Evolutionary conservation across 495 filamentous ascomycete species (phyloP), one percentile per base, ranked within the genome.

Genomic region (Penicillium bialowiezense): DNA sequence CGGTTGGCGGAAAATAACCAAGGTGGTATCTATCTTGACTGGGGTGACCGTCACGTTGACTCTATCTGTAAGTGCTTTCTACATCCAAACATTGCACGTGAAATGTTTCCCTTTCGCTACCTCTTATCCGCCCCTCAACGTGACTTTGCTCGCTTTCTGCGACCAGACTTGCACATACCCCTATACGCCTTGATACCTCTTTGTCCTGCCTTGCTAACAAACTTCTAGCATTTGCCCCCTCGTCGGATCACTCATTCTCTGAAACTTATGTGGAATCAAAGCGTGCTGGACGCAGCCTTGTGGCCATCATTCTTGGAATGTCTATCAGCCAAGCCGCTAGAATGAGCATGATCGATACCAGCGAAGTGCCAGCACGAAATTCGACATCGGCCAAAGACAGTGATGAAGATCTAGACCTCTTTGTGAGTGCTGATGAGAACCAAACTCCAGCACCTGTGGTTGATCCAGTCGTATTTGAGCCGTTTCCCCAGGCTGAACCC

Each of bases 11-110:
- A 79, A 13, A 78, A 76, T 36, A 69, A 69, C 7, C 70, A 71
- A 37, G 72, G 74, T 14, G 62, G 70, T 19, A 59, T 68, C 0
- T 87, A 82, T 62, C 69, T 87, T 32, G 69, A 78, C 39, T 76
- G 72, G 72, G 72, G 69, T 20, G 68, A 44, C 28, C 69, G 71
- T 32, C 62, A 60, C 29, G 61, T 74, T 58, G 71, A 74, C 41
- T 69, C 69, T 47, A 54, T 73, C 31, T 65, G 72, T 75, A 70
- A 50, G 72, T 73, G 40, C 7, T 44, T 8, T 24, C 3, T 19
- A 23, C 20, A 7, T 18, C 26, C 40, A 17, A 29, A 42, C 7
- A 40, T 23, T 15, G 37, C 36, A 26, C 49, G 40, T 53, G 36
- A 21, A 40, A 47, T 36, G 2, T 8, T 20, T 39, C 37, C 26